Percentiles rank a stretch among this genome's conserved stretches.
Evolutionary conservation across 306 rosid species (phyloP).

Genomic region (Quercus bicolor): DNA sequence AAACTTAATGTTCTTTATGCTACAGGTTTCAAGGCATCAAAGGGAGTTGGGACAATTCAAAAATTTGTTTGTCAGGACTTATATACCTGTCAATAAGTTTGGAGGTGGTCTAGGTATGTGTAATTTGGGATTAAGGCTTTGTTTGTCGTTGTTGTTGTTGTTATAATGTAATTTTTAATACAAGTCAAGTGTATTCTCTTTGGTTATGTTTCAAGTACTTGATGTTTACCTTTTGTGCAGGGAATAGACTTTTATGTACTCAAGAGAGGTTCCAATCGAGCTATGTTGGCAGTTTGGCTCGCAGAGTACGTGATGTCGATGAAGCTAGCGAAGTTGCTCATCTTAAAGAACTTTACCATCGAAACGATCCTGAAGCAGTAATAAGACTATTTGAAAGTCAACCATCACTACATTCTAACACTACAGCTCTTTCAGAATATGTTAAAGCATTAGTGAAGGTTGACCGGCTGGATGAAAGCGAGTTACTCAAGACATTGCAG

Average conservation of each 20-base stretch:
- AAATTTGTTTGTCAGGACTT: conserved; percentile 35
- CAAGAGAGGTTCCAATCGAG: conserved; percentile 69
- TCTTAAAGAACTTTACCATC: conserved; percentile 72
- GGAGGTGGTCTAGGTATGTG: conserved; percentile 50
- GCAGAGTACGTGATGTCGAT: conserved; percentile 65
- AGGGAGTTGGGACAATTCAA: conserved; percentile 37
- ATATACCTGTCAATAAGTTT: conserved; percentile 31
- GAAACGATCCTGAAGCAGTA: conserved; percentile 83
- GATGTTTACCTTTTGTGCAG: conserved; percentile 36
- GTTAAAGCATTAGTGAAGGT: conserved; percentile 77
- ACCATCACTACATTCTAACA: conserved; percentile 65
- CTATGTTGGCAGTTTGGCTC: conserved; percentile 72
- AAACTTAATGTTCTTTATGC: conserved; percentile 18
- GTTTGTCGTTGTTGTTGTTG: background rate
- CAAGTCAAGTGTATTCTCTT: background rate
- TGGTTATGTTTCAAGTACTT: background rate
- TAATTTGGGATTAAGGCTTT: background rate
- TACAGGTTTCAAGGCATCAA: conserved; percentile 59
- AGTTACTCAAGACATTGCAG: conserved; percentile 69
- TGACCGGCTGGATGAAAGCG: conserved; percentile 80
- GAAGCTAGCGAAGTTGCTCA: conserved; percentile 70
- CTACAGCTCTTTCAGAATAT: conserved; percentile 78
- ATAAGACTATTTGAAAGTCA: conserved; percentile 81
- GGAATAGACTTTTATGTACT: conserved; percentile 33
- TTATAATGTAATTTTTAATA: background rate